Base-by-base conservation (phyloP, 257 asterid species). In the Coffea eugenioides region DNA sequence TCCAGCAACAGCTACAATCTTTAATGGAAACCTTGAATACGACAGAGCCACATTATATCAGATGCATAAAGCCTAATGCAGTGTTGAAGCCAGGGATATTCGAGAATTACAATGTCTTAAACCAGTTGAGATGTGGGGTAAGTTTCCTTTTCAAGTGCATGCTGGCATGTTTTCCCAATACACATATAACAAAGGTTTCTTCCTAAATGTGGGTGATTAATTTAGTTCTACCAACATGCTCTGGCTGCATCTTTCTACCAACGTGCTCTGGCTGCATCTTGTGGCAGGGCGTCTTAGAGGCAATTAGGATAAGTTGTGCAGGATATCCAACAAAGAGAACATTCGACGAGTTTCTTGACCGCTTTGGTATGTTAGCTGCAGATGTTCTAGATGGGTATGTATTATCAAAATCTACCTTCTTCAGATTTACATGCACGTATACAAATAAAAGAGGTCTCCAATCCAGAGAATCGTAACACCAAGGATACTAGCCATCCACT, bases 301-400 rank as follows among this genome's bases (percentile, higher is more conserved):
- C 99, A 77, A 95, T 95, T 84, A 91, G 99, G 85, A 95, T 95
- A 76, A 95, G 98, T 66, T 93, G 99, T 75, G 98, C 98, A 52
- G 99, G 99, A 71, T 95, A 95, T 83, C 99, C 99, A 76, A 95
- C 98, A 6, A 93, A 92, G 87, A 77, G 98, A 84, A 89, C 97
- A 77, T 95, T 95, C 48, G 96, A 93, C 79, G 99, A 95, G 89
- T 95, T 95, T 87, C 88, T 95, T 75, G 94, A 91, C 87, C 97
- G 99, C 71, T 95, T 95, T 77, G 99, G 98, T 73, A 89, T 90
- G 91, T 87, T 95, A 64, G 94, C 92, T 77, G 88, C 98, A 45
- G 99, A 95, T 80, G 87, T 86, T 83, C 82, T 90, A 79, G 99
- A 95, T 62, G 97, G 98, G 97, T 93, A 89, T 0, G 83, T 80